Conservation (phyloP, 208 protist species). For the Wallacemonas sp. region DNA sequence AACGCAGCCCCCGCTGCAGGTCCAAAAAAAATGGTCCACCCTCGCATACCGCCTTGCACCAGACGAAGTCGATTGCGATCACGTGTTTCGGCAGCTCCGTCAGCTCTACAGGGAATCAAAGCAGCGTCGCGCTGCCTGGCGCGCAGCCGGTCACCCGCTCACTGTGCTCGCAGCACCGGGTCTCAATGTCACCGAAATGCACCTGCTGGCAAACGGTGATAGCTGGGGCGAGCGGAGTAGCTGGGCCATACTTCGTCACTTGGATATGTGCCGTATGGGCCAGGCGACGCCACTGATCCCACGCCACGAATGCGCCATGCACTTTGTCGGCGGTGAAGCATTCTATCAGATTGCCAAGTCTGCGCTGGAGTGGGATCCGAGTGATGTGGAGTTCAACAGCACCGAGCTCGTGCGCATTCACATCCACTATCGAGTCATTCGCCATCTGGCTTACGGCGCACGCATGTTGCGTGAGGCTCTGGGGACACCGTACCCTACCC, state of each 20-base stretch:
- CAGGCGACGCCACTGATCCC: background rate
- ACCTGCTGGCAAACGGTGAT: background rate
- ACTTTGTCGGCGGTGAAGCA: background rate
- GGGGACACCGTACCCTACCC: background rate
- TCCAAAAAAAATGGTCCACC: too few relatives aligned
- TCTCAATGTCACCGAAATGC: background rate
- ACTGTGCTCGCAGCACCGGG: background rate
- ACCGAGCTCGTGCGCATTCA: background rate
- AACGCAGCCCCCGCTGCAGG: too few relatives aligned
- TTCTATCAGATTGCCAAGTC: background rate
- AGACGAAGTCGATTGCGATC: background rate
- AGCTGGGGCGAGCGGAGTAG: background rate
- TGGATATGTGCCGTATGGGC: constrained; percentile 1
- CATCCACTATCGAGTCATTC: background rate
- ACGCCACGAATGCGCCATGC: background rate
- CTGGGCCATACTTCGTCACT: background rate
- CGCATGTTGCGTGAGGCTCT: background rate
- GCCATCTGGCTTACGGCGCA: background rate
- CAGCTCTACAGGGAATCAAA: background rate
- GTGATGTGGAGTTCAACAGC: too few relatives aligned
- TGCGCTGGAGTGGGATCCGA: too few relatives aligned
- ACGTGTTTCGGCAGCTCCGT: background rate
- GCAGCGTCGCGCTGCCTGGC: background rate
- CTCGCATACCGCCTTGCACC: background rate
- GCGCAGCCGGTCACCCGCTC: background rate